Evolutionary conservation across 371 early-diverging fungal genomes (phyloP).

Genomic region (Mucor sp.): DNA sequence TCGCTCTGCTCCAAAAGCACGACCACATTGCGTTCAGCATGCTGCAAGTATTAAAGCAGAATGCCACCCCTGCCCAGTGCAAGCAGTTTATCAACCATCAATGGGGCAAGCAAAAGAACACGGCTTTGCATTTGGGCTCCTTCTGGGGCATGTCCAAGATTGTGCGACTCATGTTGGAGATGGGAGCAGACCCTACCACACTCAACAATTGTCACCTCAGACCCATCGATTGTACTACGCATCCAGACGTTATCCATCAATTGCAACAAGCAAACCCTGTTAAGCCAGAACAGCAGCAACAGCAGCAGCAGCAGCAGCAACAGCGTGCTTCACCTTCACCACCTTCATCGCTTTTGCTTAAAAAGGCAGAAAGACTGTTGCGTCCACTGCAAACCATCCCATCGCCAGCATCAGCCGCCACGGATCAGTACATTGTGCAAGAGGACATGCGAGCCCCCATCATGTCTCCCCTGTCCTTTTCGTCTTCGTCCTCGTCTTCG

Average conservation of each 20-base stretch:
- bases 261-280: slow-evolving; percentile 4
- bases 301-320: not conserved
- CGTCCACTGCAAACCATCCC: not conserved
- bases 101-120: slow-evolving; percentile 34
- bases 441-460: not conserved
- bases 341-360: slow-evolving; percentile 5
- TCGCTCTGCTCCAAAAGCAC: slow-evolving; percentile 23
- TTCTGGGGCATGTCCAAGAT: slow-evolving; percentile 44
- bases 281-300: not conserved
- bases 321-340: not conserved
- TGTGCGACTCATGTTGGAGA: slow-evolving; percentile 42
- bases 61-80: slow-evolving; percentile 23
- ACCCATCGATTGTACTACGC: slow-evolving; percentile 39
- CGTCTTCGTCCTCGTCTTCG: slow-evolving; percentile 29
- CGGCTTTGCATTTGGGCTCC: slow-evolving; percentile 40
- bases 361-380: slow-evolving; percentile 7
- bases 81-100: slow-evolving; percentile 33
- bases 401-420: not conserved
- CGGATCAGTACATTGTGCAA: not conserved
- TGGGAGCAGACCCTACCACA: slow-evolving; percentile 36
- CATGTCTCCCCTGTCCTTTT: slow-evolving; percentile 25
- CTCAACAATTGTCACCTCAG: slow-evolving; percentile 34
- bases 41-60: slow-evolving; percentile 14
- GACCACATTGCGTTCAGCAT: slow-evolving; percentile 22
- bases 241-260: slow-evolving; percentile 21